Percentiles rank a stretch among this genome's conserved stretches.
phyloP scores from a whole-genome alignment of 257 asterid species.

The Solanum lycopersicoides region DNA sequence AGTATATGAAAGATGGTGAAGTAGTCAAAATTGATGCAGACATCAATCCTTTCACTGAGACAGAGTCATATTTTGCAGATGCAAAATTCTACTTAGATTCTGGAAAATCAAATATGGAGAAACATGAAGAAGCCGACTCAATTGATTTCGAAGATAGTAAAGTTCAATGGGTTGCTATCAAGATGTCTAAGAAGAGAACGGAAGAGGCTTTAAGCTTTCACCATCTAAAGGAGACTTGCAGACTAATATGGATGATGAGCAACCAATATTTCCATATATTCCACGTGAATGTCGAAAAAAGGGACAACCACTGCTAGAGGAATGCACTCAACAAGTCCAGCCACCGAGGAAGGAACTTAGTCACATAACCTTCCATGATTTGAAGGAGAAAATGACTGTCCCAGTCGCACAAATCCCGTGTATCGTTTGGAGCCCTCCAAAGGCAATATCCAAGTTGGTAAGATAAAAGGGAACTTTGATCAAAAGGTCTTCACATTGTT shows the following conservation, averaged over 20 bases:
- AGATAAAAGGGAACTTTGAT: too few species aligned
- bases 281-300: not conserved
- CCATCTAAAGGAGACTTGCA: not conserved
- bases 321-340: not conserved
- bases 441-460: too few species aligned
- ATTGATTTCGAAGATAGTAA: not conserved
- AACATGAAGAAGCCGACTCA: not conserved
- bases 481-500: too few species aligned
- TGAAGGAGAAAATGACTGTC: too few species aligned
- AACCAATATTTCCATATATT: not conserved
- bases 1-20: not conserved
- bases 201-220: not conserved
- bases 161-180: not conserved
- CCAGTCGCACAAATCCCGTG: too few species aligned
- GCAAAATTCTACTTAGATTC: not conserved
- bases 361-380: not conserved
- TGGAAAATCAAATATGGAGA: not conserved
- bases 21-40: not conserved
- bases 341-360: not conserved
- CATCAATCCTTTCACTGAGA: not conserved
- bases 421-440: too few species aligned
- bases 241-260: not conserved
- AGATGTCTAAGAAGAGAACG: not conserved
- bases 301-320: not conserved
- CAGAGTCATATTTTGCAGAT: not conserved